A percentile compares a stretch with the other conserved stretches of the same genome.
These are phyloP conservation scores for Naegleria gruberi DNA, from an alignment of 208 protist species.

Conservation along the genomic window DNA sequence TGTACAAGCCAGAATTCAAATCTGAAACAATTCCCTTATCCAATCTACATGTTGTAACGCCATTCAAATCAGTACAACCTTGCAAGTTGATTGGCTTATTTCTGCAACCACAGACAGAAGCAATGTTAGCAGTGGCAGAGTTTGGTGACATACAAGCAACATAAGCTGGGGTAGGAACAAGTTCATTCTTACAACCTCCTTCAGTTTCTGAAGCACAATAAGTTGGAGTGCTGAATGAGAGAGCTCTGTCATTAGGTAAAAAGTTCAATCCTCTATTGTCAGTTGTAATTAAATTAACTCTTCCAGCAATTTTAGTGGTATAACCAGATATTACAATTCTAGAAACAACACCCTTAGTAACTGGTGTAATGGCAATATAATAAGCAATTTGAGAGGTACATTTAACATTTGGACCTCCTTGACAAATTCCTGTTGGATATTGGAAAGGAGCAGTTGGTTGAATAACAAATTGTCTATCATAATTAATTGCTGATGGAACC, in stretches of 20 bases:
- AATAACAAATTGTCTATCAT: not conserved
- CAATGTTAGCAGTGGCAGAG: not conserved
- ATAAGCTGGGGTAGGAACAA: not conserved
- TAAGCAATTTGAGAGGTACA: not conserved
- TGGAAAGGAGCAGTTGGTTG: not conserved
- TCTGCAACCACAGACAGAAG: not conserved
- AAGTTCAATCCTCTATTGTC: not conserved
- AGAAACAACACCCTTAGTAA: not conserved
- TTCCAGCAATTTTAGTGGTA: not conserved
- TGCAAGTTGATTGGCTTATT: not conserved
- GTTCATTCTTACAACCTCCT: not conserved
- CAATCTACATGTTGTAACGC: not conserved
- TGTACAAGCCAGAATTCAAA: not conserved
- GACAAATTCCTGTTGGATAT: not conserved
- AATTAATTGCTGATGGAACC: not conserved
- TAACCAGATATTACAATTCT: not conserved
- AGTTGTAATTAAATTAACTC: not conserved
- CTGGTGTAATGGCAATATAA: not conserved
- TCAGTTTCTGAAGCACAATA: not conserved
- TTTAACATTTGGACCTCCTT: not conserved
- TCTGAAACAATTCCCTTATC: not conserved
- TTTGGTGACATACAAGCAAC: not conserved
- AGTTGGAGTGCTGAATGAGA: not conserved
- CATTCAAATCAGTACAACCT: not conserved
- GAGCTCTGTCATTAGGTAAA: not conserved